phyloP scores from a whole-genome alignment of 108 stramenopile genomes.

The Pinguiococcus pyrenoidosus region DNA sequence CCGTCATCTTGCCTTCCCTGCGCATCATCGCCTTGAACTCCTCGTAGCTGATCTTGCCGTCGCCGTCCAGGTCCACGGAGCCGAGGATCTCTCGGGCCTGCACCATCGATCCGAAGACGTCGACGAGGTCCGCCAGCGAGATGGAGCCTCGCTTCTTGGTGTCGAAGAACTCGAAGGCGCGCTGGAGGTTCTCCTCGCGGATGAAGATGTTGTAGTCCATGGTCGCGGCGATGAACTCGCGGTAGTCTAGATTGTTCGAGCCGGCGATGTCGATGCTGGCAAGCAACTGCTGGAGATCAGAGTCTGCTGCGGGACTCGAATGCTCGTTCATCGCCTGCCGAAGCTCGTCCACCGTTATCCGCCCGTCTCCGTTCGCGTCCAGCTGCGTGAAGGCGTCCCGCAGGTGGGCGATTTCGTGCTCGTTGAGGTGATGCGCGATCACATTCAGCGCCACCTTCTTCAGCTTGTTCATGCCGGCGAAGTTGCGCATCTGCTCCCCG shows the following conservation, averaged over 20 bases:
- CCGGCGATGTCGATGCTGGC: constrained; percentile 1
- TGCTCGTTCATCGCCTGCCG: constrained; percentile 14
- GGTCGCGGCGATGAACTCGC: constrained; percentile 27
- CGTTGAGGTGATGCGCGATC: constrained; percentile 32
- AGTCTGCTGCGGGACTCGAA: neutral
- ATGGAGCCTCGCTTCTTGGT: constrained; percentile 5
- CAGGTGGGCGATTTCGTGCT: constrained; percentile 24
- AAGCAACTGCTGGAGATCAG: neutral
- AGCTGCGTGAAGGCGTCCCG: constrained; percentile 14
- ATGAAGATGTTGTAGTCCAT: constrained; percentile 31
- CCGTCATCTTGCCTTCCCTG: neutral
- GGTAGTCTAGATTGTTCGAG: neutral
- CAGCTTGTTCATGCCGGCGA: constrained; percentile 29
- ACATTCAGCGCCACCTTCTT: constrained; percentile 24
- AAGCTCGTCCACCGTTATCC: constrained; percentile 23
- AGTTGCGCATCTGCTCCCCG: constrained; percentile 15
- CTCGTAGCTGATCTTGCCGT: constrained; percentile 66
- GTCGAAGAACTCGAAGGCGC: constrained; percentile 28
- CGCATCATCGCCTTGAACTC: constrained; percentile 49
- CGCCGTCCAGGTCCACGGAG: constrained; percentile 55
- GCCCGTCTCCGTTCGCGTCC: constrained; percentile 14
- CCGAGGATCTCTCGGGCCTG: constrained; percentile 66
- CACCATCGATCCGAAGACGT: constrained; percentile 57
- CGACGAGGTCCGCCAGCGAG: constrained; percentile 52
- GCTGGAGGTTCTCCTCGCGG: constrained; percentile 21